A percentile compares a stretch with the other conserved stretches of the same genome.
phyloP scores from a whole-genome alignment of 805 yeast species.

The Pichia cephalocereana region DNA sequence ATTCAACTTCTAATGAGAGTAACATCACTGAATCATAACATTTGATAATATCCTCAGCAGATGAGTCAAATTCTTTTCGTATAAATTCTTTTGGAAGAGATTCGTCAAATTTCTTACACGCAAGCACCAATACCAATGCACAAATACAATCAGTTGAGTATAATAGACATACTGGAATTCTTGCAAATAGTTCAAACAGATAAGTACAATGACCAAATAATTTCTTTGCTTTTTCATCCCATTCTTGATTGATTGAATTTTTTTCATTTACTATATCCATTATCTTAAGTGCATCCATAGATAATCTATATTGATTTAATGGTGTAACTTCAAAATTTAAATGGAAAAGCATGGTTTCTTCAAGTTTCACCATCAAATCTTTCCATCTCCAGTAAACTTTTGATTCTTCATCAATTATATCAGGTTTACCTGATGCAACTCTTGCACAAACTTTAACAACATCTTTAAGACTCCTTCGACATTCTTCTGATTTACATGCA shows the following conservation, averaged over 20 bases:
- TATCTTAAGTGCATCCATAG: slow-evolving; percentile 17
- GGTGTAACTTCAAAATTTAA: slow-evolving; percentile 40
- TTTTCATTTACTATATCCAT: slow-evolving; percentile 4
- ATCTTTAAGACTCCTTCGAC: slow-evolving; percentile 38
- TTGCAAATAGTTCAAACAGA: slow-evolving; percentile 20
- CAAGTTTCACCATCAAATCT: slow-evolving; percentile 36
- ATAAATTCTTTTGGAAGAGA: slow-evolving; percentile 13
- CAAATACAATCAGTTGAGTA: slow-evolving; percentile 17
- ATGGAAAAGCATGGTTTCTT: slow-evolving; percentile 35
- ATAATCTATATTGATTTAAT: slow-evolving; percentile 30
- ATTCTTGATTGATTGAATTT: slow-evolving; percentile 10
- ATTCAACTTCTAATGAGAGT: slow-evolving; percentile 12
- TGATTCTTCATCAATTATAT: slow-evolving; percentile 33
- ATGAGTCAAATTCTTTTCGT: slow-evolving; percentile 9
- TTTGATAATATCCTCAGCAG: slow-evolving; percentile 14
- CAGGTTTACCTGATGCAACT: slow-evolving; percentile 33
- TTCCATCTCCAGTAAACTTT: slow-evolving; percentile 45
- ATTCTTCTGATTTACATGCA: slow-evolving; percentile 47
- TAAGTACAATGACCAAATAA: slow-evolving; percentile 19
- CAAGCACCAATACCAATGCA: slow-evolving; percentile 18
- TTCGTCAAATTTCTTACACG: slow-evolving; percentile 14
- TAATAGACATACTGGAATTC: slow-evolving; percentile 23
- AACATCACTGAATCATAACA: slow-evolving; percentile 18
- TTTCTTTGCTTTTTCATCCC: slow-evolving; percentile 9
- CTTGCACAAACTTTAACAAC: slow-evolving; percentile 41